Base-by-base conservation (phyloP, 2,329 filamentous ascomycete genomes). In the Curvularia eragrostidis region DNA sequence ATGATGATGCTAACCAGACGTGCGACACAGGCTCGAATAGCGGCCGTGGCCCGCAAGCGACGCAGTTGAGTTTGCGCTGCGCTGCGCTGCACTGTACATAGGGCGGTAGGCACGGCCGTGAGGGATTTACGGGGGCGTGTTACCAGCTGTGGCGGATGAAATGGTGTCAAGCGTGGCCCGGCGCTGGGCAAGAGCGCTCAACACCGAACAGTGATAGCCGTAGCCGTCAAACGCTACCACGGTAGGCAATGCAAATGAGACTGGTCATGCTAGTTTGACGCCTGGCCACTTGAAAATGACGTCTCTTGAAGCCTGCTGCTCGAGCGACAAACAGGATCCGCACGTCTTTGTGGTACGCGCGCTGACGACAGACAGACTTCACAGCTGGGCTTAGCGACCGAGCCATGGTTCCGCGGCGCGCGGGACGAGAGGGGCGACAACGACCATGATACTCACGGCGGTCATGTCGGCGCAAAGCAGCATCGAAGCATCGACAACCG, bases 21-120 rank as follows among this genome's bases (percentile, higher is more conserved):
- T 7, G 42, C 55, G 52, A 52, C n/a, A 46, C 44, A 71, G 68
- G 63, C 47, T 71, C 52, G 68, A 71, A 52, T 71, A 61, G 55
- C 39, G 28, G 18, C 36, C 15, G 10, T 18, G 39, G 19, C 15
- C 28, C 21, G 44, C 49, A 36, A 38, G 32, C 51, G 28, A 39
- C 24, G 34, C 50, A 8, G 19, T 54, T 7, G 5, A 44, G 44
- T 26, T 13, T 43, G 23, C 21, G n/a, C n/a, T n/a, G n/a, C n/a
- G n/a, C n/a, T n/a, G n/a, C n/a, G n/a, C n/a, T n/a, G n/a, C n/a
- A n/a, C n/a, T n/a, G n/a, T n/a, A n/a, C n/a, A n/a, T n/a, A n/a
- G n/a, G 51, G 51, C 54, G 59, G 47, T 38, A 56, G 55, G 56
- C 55, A 50, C 30, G 24, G 48, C 34, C 46, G 42, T 58, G 41